phyloP scores from a whole-genome alignment of 768 basidiomycete genomes.

The Suillus lakei region DNA sequence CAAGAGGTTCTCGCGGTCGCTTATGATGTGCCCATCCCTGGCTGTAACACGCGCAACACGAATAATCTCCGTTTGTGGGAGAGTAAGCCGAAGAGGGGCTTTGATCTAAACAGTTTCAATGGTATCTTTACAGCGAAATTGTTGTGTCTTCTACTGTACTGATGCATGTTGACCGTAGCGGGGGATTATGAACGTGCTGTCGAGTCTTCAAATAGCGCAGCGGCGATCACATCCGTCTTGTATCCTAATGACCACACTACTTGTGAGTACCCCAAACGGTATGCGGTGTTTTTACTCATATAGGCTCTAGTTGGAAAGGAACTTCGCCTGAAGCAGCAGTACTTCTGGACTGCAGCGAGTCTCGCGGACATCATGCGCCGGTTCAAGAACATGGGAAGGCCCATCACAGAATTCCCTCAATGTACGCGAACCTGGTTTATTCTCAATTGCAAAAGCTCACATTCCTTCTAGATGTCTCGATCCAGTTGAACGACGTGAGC shows the following conservation, averaged over 20 bases:
- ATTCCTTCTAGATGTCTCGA: slow-evolving; percentile 67
- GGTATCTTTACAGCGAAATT: slow-evolving; percentile 45
- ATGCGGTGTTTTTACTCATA: too few relatives aligned
- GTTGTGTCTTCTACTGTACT: not conserved
- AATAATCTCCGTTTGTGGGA: slow-evolving; percentile 91
- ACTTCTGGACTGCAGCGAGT: slow-evolving; percentile 92
- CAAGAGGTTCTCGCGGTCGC: slow-evolving; percentile 94
- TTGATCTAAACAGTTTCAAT: slow-evolving; percentile 95
- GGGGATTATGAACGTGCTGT: slow-evolving; percentile 94
- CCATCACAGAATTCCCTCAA: slow-evolving; percentile 81
- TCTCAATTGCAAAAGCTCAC: slow-evolving; percentile 12
- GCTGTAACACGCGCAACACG: slow-evolving; percentile 77
- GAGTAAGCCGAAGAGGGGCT: slow-evolving; percentile 85
- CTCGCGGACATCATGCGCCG: slow-evolving; percentile 89
- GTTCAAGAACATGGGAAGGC: slow-evolving; percentile 88
- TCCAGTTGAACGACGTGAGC: slow-evolving; percentile 91
- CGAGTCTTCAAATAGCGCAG: slow-evolving; percentile 86
- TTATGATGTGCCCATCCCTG: slow-evolving; percentile 94
- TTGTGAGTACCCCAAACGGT: slow-evolving; percentile 40
- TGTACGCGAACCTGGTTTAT: slow-evolving; percentile 47
- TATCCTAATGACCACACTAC: slow-evolving; percentile 94
- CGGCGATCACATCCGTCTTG: slow-evolving; percentile 91
- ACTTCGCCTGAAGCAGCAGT: slow-evolving; percentile 93
- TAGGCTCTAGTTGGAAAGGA: slow-evolving; percentile 92
- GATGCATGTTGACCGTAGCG: slow-evolving; percentile 45